Evolutionary conservation across 805 yeast genomes (phyloP).

Genomic region (Pichia deserticola): DNA sequence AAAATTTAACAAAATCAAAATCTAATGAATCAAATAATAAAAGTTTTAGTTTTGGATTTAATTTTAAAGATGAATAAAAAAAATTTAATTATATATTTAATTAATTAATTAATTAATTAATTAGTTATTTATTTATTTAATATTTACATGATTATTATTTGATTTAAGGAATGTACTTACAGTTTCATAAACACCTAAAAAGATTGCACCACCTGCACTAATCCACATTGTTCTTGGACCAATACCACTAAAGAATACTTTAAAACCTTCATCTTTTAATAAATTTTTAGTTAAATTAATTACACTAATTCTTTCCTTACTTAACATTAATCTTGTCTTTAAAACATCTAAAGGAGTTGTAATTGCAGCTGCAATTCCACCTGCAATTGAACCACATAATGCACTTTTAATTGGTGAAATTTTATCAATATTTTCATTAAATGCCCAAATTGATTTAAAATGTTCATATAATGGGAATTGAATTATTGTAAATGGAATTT

Average conservation of each 20-base stretch:
- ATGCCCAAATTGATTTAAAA: conserved; percentile 56
- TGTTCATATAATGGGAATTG: conserved; percentile 93
- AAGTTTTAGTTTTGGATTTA: conserved; percentile 32
- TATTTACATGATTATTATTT: neutral
- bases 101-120: too few relatives aligned
- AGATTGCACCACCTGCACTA: conserved; percentile 96
- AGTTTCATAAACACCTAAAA: conserved; percentile 87
- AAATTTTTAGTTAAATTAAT: conserved; percentile 43
- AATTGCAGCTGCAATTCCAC: conserved; percentile 73
- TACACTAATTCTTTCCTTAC: conserved; percentile 41
- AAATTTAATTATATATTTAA: neutral
- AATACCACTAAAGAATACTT: conserved; percentile 72
- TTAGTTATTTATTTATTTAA: too few relatives aligned
- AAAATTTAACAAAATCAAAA: conserved; percentile 22
- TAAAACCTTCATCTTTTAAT: conserved; percentile 63
- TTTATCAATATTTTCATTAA: conserved; percentile 30
- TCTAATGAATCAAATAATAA: conserved; percentile 8
- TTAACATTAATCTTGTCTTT: conserved; percentile 81
- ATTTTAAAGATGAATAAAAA: conserved; percentile 14
- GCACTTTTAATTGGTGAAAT: conserved; percentile 73
- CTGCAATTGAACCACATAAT: conserved; percentile 73
- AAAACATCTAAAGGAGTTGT: conserved; percentile 78
- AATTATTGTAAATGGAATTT: conserved; percentile 92
- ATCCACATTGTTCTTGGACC: conserved; percentile 98
- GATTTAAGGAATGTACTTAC: conserved; percentile 30